phyloP scores from a whole-genome alignment of 2,329 filamentous ascomycete species.

The Rhinocladiella similis region DNA sequence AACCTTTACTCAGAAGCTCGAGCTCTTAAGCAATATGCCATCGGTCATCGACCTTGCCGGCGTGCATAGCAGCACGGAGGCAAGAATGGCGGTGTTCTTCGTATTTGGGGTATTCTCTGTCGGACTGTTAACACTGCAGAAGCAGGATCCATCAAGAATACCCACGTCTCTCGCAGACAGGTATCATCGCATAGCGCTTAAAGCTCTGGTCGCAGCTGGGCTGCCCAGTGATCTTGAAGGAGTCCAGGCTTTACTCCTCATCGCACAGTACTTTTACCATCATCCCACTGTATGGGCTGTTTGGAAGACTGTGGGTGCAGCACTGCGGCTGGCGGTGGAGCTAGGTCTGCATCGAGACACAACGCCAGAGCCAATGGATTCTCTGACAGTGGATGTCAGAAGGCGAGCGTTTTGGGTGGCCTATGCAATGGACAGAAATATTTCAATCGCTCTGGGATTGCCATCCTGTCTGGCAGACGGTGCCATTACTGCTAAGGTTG shows the following conservation, averaged over 20 bases:
- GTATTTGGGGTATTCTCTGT: conserved; percentile 18
- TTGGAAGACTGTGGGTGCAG: conserved; percentile 16
- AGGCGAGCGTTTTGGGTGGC: conserved; percentile 17
- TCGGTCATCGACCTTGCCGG: conserved; percentile 5
- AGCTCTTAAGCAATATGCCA: conserved; percentile 6
- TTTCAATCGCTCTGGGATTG: conserved; percentile 6
- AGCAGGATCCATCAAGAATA: conserved; percentile 17
- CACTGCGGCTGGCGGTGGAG: conserved; percentile 15
- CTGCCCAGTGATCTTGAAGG: conserved; percentile 10
- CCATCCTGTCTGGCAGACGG: conserved; percentile 15
- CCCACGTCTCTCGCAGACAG: conserved; percentile 16
- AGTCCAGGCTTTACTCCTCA: conserved; percentile 16
- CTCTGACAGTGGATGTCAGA: conserved; percentile 6
- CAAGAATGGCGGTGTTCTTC: conserved; percentile 11
- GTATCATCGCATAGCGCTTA: conserved; percentile 11
- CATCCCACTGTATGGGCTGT: conserved; percentile 15
- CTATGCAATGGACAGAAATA: conserved; percentile 17
- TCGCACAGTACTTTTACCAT: conserved; percentile 18
- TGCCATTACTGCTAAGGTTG: conserved; percentile 12
- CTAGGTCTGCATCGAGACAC: conserved; percentile 14
- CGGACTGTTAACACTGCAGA: conserved; percentile 13
- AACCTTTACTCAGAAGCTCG: conserved; percentile 7
- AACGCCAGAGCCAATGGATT: background rate
- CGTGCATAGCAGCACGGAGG: background rate
- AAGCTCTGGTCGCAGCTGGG: conserved; percentile 5